Evolutionary conservation across 2,329 filamentous ascomycete species (phyloP).

Genomic region (Penicillium sclerotiorum): DNA sequence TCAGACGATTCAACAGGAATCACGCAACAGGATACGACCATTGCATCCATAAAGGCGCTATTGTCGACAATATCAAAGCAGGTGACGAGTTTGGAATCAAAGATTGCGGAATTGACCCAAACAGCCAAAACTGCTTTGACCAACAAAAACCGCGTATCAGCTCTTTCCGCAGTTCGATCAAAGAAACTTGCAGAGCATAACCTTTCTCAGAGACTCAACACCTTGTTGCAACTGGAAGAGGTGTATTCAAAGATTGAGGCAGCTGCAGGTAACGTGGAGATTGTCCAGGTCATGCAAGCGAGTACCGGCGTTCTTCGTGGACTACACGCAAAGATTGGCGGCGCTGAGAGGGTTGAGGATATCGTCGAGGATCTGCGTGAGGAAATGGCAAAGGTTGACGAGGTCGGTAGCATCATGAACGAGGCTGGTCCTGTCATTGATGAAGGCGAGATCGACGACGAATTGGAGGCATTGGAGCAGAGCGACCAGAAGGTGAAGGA

Average conservation of each 20-base stretch:
- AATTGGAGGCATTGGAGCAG: slow-evolving; percentile 75
- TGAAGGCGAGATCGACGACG: slow-evolving; percentile 83
- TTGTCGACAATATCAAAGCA: slow-evolving; percentile 68
- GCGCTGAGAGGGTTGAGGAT: slow-evolving; percentile 72
- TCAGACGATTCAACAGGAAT: slow-evolving; percentile 58
- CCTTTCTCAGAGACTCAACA: slow-evolving; percentile 70
- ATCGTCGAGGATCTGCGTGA: slow-evolving; percentile 75
- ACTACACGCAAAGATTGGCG: slow-evolving; percentile 77
- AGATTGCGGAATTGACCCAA: slow-evolving; percentile 52
- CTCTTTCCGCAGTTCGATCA: slow-evolving; percentile 75
- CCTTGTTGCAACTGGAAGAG: slow-evolving; percentile 79
- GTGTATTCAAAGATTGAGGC: slow-evolving; percentile 82
- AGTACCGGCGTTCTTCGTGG: slow-evolving; percentile 71
- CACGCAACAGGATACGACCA: slow-evolving; percentile 75
- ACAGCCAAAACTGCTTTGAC: slow-evolving; percentile 71
- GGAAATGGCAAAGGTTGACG: slow-evolving; percentile 80
- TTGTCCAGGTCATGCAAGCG: slow-evolving; percentile 80
- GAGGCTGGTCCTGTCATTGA: slow-evolving; percentile 67
- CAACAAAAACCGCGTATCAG: slow-evolving; percentile 72
- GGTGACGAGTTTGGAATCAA: slow-evolving; percentile 64
- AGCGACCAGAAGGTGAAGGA: slow-evolving; percentile 54
- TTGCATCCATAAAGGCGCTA: slow-evolving; percentile 77
- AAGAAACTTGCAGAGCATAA: slow-evolving; percentile 81
- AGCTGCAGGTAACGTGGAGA: slow-evolving; percentile 79
- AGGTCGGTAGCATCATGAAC: slow-evolving; percentile 75